These are phyloP conservation scores for Allium fistulosum DNA, from an alignment of 106 monocot genomes.

Conservation along the genomic window DNA sequence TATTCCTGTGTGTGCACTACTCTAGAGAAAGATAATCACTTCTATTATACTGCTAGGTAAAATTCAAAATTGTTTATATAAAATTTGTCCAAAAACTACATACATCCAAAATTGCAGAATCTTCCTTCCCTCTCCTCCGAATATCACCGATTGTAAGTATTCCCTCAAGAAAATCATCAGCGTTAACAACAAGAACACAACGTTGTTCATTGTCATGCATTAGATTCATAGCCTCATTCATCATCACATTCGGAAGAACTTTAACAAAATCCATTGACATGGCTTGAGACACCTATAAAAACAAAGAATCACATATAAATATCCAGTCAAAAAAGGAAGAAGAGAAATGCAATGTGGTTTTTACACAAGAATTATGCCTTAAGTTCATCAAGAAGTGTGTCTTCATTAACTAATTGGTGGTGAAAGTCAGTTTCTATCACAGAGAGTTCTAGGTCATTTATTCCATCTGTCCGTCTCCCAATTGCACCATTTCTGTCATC, in stretches of 20 bases:
- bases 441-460: slow-evolving; percentile 53
- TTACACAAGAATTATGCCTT: slow-evolving; percentile 40
- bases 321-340: background rate
- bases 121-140: slow-evolving; percentile 36
- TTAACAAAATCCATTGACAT: slow-evolving; percentile 76
- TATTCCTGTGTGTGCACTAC: too few relatives aligned
- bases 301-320: background rate
- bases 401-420: slow-evolving; percentile 36
- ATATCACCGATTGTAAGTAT: slow-evolving; percentile 84
- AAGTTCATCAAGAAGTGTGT: slow-evolving; percentile 76
- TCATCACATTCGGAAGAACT: slow-evolving; percentile 30
- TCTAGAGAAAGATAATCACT: too few relatives aligned
- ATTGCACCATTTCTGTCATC: slow-evolving; percentile 47
- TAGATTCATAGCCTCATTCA: slow-evolving; percentile 55
- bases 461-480: slow-evolving; percentile 34
- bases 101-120: slow-evolving; percentile 49
- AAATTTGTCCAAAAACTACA: background rate
- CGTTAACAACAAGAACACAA: slow-evolving; percentile 81
- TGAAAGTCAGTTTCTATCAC: slow-evolving; percentile 29
- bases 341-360: background rate
- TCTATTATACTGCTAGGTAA: too few relatives aligned
- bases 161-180: slow-evolving; percentile 86
- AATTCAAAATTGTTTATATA: too few relatives aligned
- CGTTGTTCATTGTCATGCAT: slow-evolving; percentile 76
- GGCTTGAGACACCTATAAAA: slow-evolving; percentile 69